These are phyloP conservation scores for Aspergillus sojae DNA, from an alignment of 2,329 filamentous ascomycete genomes.

Conservation along the genomic window DNA sequence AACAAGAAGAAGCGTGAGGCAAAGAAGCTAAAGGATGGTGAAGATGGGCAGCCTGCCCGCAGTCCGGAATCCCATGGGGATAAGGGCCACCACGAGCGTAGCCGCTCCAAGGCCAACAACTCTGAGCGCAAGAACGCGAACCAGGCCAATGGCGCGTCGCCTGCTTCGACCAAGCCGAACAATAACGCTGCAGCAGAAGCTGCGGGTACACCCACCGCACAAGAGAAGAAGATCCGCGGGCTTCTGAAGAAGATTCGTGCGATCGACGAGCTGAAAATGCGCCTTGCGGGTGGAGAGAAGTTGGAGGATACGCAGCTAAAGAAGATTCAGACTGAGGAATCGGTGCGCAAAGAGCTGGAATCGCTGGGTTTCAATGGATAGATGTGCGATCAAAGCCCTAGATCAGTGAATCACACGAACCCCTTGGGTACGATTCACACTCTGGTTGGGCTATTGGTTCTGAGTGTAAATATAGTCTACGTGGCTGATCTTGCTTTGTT, in stretches of 20 bases:
- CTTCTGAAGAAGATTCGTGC: slow-evolving; percentile 96
- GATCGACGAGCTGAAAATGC: slow-evolving; percentile 98
- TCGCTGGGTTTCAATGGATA: slow-evolving; percentile 55
- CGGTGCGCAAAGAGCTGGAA: slow-evolving; percentile 81
- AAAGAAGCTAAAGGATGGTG: slow-evolving; percentile 87
- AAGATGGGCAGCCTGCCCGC: slow-evolving; percentile 51
- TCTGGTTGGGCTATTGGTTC: not conserved
- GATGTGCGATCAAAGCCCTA: not conserved
- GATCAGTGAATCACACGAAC: not conserved
- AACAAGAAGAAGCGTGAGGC: slow-evolving; percentile 98
- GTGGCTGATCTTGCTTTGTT: not conserved
- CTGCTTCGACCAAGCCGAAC: slow-evolving; percentile 36
- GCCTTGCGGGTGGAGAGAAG: slow-evolving; percentile 90
- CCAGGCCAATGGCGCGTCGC: slow-evolving; percentile 21
- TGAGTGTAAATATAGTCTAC: slow-evolving; percentile 9
- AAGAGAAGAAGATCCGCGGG: slow-evolving; percentile 91
- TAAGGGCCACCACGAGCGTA: slow-evolving; percentile 58
- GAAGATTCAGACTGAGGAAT: slow-evolving; percentile 89
- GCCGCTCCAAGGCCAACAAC: slow-evolving; percentile 51
- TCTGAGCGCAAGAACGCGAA: slow-evolving; percentile 38
- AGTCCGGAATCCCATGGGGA: slow-evolving; percentile 68
- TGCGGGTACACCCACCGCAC: slow-evolving; percentile 58
- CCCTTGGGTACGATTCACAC: not conserved
- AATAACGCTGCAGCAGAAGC: slow-evolving; percentile 25
- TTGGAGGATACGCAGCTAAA: slow-evolving; percentile 97